These are phyloP conservation scores for Podaxis rugospora DNA, from an alignment of 768 basidiomycete genomes.

Conservation along the genomic window DNA sequence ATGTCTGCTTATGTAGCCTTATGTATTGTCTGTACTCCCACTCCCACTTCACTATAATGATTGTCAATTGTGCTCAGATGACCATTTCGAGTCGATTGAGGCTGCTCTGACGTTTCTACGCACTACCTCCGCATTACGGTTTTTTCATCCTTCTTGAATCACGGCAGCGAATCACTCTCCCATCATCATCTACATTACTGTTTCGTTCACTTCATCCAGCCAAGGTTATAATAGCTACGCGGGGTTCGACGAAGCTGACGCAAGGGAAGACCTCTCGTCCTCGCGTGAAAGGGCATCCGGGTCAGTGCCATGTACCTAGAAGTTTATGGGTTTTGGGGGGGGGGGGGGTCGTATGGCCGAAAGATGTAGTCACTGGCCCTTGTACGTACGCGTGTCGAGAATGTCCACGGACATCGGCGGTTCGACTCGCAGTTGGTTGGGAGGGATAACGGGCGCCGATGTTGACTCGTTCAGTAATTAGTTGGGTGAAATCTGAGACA, in stretches of 20 bases:
- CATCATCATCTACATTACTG: not conserved
- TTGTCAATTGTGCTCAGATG: conserved; percentile 1
- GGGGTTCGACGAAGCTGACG: not conserved
- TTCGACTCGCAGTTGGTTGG: not conserved
- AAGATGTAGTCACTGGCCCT: not conserved
- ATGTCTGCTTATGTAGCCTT: conserved; percentile 5
- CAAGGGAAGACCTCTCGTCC: not conserved
- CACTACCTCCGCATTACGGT: conserved; percentile 8
- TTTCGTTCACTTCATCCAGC: not conserved
- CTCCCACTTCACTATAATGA: not conserved
- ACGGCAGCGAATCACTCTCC: not conserved
- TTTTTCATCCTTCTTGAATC: not conserved
- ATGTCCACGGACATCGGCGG: not conserved
- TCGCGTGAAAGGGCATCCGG: not conserved
- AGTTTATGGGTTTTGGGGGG: not conserved
- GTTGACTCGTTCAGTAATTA: not conserved
- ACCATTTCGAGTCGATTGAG: conserved; percentile 3
- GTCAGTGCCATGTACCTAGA: not conserved
- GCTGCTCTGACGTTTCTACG: not conserved
- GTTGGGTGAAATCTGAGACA: not conserved
- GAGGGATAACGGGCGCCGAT: not conserved
- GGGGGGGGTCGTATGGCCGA: not conserved
- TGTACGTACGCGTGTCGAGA: not conserved
- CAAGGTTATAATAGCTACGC: not conserved
- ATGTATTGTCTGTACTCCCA: not conserved